Percentiles rank a stretch among this genome's conserved stretches.
phyloP scores from a whole-genome alignment of 2,329 filamentous ascomycete genomes.

The Xylaria sp. region DNA sequence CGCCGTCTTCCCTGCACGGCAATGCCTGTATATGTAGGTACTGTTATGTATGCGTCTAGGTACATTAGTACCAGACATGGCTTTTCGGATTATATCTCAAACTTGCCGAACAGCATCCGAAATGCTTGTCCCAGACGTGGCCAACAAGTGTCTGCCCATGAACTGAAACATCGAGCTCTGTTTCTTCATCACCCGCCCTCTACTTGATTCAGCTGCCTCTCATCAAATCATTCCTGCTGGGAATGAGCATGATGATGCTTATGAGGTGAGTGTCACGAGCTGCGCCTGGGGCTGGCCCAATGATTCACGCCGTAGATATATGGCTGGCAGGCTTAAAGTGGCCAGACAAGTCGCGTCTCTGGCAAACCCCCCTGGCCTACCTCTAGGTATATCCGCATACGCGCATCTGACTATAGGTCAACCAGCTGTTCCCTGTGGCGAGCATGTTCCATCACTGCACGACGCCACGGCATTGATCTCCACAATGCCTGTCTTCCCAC shows the following conservation, averaged over 20 bases:
- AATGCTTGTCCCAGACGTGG: slow-evolving; percentile 16
- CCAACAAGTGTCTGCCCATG: slow-evolving; percentile 5
- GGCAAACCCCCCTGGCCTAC: slow-evolving; percentile 15
- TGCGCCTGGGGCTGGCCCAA: slow-evolving; percentile 24
- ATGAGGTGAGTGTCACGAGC: slow-evolving; percentile 27
- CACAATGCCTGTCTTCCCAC: slow-evolving; percentile 33
- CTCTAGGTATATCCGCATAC: slow-evolving; percentile 28
- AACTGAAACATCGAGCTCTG: slow-evolving; percentile 24
- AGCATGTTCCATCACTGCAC: slow-evolving; percentile 28
- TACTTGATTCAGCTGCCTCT: slow-evolving; percentile 11
- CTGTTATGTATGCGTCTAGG: neutral
- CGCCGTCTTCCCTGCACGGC: neutral
- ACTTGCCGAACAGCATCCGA: slow-evolving; percentile 24
- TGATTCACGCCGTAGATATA: slow-evolving; percentile 28
- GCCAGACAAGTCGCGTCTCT: slow-evolving; percentile 25
- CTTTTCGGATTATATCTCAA: slow-evolving; percentile 25
- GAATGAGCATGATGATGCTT: slow-evolving; percentile 23
- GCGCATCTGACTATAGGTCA: slow-evolving; percentile 28
- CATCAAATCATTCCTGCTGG: slow-evolving; percentile 13
- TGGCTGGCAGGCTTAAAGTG: slow-evolving; percentile 31
- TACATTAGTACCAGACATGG: slow-evolving; percentile 21
- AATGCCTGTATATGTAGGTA: neutral
- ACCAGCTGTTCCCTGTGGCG: slow-evolving; percentile 26
- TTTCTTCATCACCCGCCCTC: slow-evolving; percentile 8
- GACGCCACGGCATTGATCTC: slow-evolving; percentile 35